Conservation (phyloP, 345 rosid genomes). For the Cochlearia excelsa region DNA sequence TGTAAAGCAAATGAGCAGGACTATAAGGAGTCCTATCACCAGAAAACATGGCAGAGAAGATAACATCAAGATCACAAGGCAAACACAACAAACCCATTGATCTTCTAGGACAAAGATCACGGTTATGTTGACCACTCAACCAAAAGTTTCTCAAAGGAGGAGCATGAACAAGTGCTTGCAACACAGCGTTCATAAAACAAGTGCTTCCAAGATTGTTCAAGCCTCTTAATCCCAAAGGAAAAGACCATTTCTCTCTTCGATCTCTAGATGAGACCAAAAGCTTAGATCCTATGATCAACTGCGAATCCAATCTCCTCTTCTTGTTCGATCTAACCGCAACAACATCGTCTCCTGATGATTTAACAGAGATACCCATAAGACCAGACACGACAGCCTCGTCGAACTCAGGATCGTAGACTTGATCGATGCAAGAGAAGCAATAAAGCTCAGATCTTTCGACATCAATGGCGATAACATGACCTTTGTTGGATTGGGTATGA, state of each 20-base stretch:
- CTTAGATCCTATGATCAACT: slow-evolving; percentile 45
- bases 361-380: slow-evolving; percentile 36
- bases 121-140: slow-evolving; percentile 66
- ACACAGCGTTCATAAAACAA: slow-evolving; percentile 89
- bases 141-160: slow-evolving; percentile 81
- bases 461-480: slow-evolving; percentile 72
- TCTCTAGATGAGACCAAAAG: slow-evolving; percentile 46
- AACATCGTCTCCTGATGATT: slow-evolving; percentile 39
- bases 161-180: slow-evolving; percentile 84
- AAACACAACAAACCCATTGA: slow-evolving; percentile 51
- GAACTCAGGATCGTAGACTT: slow-evolving; percentile 83
- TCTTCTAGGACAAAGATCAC: slow-evolving; percentile 50
- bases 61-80: slow-evolving; percentile 65
- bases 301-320: slow-evolving; percentile 57
- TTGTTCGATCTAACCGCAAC: slow-evolving; percentile 52
- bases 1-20: slow-evolving; percentile 86
- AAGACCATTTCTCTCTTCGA: slow-evolving; percentile 59
- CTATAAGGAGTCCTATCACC: slow-evolving; percentile 75
- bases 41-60: slow-evolving; percentile 71
- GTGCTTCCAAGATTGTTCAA: slow-evolving; percentile 85
- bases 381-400: slow-evolving; percentile 60
- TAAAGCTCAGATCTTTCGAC: slow-evolving; percentile 85
- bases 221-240: slow-evolving; percentile 80
- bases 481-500: slow-evolving; percentile 54
- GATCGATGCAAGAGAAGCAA: slow-evolving; percentile 74